phyloP scores from a whole-genome alignment of 495 filamentous ascomycete species.

The Annulohypoxylon nitens region DNA sequence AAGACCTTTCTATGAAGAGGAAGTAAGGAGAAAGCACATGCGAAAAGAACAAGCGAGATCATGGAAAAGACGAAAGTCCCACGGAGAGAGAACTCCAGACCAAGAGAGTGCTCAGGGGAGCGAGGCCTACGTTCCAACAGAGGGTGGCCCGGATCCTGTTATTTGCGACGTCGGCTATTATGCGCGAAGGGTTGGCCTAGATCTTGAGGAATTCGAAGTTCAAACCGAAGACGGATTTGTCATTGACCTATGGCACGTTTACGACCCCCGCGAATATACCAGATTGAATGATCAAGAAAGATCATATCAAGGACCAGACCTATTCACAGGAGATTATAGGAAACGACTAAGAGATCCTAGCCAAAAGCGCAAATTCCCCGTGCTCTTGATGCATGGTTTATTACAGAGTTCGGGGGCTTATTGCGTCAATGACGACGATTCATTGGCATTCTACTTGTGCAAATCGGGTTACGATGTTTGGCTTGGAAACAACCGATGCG shows the following conservation, averaged over 20 bases:
- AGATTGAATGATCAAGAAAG: constrained; percentile 56
- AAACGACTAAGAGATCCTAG: constrained; percentile 37
- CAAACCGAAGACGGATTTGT: constrained; percentile 97
- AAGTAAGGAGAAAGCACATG: constrained; percentile 62
- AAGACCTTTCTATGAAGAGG: constrained; percentile 80
- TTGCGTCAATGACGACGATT: constrained; percentile 90
- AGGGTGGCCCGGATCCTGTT: constrained; percentile 83
- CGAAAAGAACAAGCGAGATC: constrained; percentile 68
- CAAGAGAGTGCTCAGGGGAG: constrained; percentile 56
- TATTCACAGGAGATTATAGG: constrained; percentile 49
- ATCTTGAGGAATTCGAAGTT: constrained; percentile 85
- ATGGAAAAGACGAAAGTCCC: constrained; percentile 69
- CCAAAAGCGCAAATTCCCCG: constrained; percentile 79
- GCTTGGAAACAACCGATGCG: constrained; percentile 96
- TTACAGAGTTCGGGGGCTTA: constrained; percentile 90
- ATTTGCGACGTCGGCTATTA: constrained; percentile 88
- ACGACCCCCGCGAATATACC: constrained; percentile 81
- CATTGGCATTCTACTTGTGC: constrained; percentile 90
- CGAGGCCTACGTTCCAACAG: constrained; percentile 75
- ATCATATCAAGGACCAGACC: constrained; percentile 57
- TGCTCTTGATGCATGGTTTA: constrained; percentile 89
- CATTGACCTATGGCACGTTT: constrained; percentile 89
- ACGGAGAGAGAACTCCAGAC: constrained; percentile 44
- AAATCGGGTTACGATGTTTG: constrained; percentile 97
- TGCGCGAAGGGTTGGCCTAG: constrained; percentile 86